Percentiles rank a stretch among this genome's conserved stretches.
Conservation (phyloP, 1,284 basidiomycete species). For the Phylloboletellus chloephorus region DNA sequence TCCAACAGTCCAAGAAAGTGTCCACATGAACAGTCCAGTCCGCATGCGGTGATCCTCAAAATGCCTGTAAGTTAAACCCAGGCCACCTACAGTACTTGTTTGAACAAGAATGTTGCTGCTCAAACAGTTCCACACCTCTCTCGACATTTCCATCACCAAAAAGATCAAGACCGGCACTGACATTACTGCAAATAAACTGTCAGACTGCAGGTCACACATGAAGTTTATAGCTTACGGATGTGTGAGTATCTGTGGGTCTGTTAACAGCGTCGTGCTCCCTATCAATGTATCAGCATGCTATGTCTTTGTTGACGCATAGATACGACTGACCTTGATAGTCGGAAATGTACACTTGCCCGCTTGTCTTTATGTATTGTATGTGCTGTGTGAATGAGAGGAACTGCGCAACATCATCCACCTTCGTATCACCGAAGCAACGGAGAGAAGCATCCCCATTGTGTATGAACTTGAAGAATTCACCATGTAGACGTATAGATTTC, state of each 20-base stretch:
- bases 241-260: slow-evolving; percentile 11
- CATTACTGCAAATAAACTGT: neutral
- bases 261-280: slow-evolving; percentile 6
- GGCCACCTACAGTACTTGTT: slow-evolving; percentile 23
- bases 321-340: slow-evolving; percentile 30
- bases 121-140: slow-evolving; percentile 10
- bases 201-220: neutral
- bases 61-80: too few species aligned
- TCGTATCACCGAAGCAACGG: neutral
- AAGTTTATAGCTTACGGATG: slow-evolving; percentile 3
- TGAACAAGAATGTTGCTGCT: slow-evolving; percentile 17
- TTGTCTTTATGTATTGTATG: slow-evolving; percentile 26
- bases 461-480: neutral
- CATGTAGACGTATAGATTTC: too few species aligned
- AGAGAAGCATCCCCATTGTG: neutral
- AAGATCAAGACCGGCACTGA: slow-evolving; percentile 3
- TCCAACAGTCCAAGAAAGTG: too few species aligned
- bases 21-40: too few species aligned
- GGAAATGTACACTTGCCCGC: slow-evolving; percentile 24
- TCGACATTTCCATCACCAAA: slow-evolving; percentile 22
- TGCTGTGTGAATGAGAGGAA: slow-evolving; percentile 32
- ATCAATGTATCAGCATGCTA: too few species aligned
- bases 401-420: neutral
- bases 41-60: too few species aligned
- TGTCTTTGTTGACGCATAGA: too few species aligned